Evolutionary conservation across 441 rosid genomes (phyloP), one percentile per base, ranked within the genome.

Genomic region (Gossypium davidsonii): DNA sequence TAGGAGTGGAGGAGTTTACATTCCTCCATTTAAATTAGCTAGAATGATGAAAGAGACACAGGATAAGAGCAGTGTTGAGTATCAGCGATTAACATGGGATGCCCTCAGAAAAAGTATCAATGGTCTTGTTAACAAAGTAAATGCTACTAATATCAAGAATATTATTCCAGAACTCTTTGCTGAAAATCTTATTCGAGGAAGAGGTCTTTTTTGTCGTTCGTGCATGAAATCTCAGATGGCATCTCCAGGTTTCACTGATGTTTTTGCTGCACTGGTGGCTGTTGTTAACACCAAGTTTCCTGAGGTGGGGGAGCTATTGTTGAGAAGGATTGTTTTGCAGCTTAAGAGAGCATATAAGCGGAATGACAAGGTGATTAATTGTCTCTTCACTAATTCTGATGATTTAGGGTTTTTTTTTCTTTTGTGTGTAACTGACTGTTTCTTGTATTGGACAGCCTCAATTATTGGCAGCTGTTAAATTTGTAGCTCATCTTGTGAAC

Each of bases 201-300:
- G 98, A 44, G 98, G 98, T 52, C 90, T 94, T 21, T 92, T 92
- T 68, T 91, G 98, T 71, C 88, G 99, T 34, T 91, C 96, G 0
- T 91, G 94, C 81, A 89, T 92, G 94, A 94, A 94, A 76, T 92
- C 99, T 21, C 99, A 94, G 69, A 91, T 92, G 97, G 98, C 99
- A 18, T 91, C 98, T 62, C 91, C 98, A 0, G 87, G 88, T n/a
- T 92, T 92, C 76, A 94, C 99, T 0, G 89, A 91, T 82, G 94
- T 92, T 10, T 92, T 92, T 85, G 85, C 97, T n/a, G 98, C 99
- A 28, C 58, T 91, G 56, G 93, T 82, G 5, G 90, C 99, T 69
- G 92, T 94, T 73, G 89, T 90, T 6, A 94, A 94, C 70, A 84
- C 98, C 57, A 94, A 91, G 76, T 91, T 94, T 75, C 96, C 97